A percentile compares a stretch with the other conserved stretches of the same genome.
These are phyloP conservation scores for Colletotrichum viniferum DNA, from an alignment of 2,329 filamentous ascomycete genomes.

Conservation along the genomic window DNA sequence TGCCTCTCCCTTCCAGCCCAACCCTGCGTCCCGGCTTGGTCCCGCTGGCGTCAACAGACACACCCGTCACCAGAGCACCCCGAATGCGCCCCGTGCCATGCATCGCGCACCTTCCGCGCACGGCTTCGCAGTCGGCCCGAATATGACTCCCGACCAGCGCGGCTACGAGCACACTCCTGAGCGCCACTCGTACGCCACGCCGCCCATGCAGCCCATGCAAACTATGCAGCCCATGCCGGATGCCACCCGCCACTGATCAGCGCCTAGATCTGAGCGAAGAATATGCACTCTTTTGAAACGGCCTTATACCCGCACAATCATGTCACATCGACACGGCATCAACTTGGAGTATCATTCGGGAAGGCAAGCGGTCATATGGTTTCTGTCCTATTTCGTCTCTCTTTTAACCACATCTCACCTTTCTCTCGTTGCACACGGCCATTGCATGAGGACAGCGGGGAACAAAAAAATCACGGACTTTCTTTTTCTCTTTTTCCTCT, in stretches of 20 bases:
- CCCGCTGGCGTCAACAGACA: conserved; percentile 25
- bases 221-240: conserved; percentile 12
- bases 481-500: conserved; percentile 7
- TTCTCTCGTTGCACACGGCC: conserved; percentile 11
- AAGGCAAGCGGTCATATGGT: conserved; percentile 21
- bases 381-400: conserved; percentile 6
- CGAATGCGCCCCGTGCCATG: conserved; percentile 22
- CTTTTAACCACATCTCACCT: neutral
- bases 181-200: conserved; percentile 7
- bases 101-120: conserved; percentile 17
- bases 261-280: conserved; percentile 1
- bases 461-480: conserved; percentile 2
- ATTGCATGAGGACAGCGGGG: conserved; percentile 10
- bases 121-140: conserved; percentile 17
- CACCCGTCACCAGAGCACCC: conserved; percentile 35
- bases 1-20: conserved; percentile 11
- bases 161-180: conserved; percentile 14
- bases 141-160: conserved; percentile 12
- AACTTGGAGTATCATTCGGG: conserved; percentile 14
- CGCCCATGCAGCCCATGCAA: conserved; percentile 12
- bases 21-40: neutral
- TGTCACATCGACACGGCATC: conserved; percentile 16
- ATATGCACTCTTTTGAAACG: conserved; percentile 15
- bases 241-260: conserved; percentile 11
- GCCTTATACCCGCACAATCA: conserved; percentile 7